These are phyloP conservation scores for Lipomyces orientalis DNA, from an alignment of 805 yeast species.

Conservation along the genomic window DNA sequence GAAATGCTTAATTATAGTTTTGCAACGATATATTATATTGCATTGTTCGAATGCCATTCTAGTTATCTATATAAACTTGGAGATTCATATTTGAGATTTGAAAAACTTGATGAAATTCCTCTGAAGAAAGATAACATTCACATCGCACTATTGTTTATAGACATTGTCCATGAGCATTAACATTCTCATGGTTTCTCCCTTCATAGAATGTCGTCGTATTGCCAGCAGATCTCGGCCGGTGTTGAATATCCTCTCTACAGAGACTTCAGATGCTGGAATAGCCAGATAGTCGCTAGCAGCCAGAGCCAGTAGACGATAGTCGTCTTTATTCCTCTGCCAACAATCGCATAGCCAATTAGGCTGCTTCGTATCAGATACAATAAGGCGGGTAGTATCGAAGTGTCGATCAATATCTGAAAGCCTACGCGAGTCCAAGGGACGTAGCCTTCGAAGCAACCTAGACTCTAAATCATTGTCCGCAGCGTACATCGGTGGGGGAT, in stretches of 20 bases:
- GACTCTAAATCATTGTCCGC: background rate
- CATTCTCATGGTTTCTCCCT: background rate
- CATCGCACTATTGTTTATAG: background rate
- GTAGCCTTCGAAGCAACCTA: background rate
- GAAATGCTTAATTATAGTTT: too few relatives aligned
- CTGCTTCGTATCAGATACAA: background rate
- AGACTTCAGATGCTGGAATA: background rate
- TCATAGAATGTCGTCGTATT: background rate
- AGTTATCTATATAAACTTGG: too few relatives aligned
- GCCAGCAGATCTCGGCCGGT: background rate
- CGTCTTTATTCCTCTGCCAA: background rate
- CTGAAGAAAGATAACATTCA: background rate
- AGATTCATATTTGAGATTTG: background rate
- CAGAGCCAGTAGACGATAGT: background rate
- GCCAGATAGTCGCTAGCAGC: background rate
- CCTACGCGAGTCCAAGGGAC: background rate
- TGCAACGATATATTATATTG: too few relatives aligned
- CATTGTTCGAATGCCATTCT: background rate
- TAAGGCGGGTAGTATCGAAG: constrained; percentile 2
- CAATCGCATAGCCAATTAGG: constrained; percentile 3
- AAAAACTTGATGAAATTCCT: background rate
- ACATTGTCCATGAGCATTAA: background rate
- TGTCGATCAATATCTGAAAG: background rate
- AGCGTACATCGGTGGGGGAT: background rate
- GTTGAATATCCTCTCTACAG: background rate